Evolutionary conservation across 176 grass and related monocot genomes (phyloP).

Genomic region (Raddia guianensis): DNA sequence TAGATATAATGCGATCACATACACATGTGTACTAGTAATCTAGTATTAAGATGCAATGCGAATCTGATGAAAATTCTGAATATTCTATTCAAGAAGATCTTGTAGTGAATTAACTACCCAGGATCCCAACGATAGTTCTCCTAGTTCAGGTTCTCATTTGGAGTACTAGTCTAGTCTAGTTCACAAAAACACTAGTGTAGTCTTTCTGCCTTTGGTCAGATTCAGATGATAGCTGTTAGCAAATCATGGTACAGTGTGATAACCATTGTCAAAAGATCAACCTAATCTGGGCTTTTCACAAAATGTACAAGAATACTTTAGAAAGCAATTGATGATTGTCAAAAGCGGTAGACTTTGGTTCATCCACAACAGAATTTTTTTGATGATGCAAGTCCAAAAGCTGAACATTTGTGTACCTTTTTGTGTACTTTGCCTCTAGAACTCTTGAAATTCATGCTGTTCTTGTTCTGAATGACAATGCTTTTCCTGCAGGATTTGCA

Average conservation of each 20-base stretch:
- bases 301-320: not conserved
- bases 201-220: not conserved
- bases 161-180: too few species aligned
- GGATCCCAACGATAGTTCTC: too few species aligned
- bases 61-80: too few species aligned
- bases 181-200: not conserved
- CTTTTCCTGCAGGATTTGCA: slow-evolving; percentile 55
- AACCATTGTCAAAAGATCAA: not conserved
- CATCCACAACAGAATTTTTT: not conserved
- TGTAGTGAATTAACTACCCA: too few species aligned
- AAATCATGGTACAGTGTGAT: not conserved
- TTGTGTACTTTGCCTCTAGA: not conserved
- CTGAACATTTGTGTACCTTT: too few species aligned
- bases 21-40: too few species aligned
- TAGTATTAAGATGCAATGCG: too few species aligned
- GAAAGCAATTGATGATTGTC: not conserved
- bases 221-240: not conserved
- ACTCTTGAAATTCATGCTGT: not conserved
- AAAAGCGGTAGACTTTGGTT: not conserved
- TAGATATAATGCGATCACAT: not conserved
- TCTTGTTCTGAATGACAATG: not conserved
- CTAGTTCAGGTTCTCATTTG: too few species aligned
- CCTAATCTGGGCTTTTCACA: not conserved
- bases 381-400: too few species aligned
- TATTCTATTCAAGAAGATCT: too few species aligned